Base-by-base conservation (phyloP, 441 rosid genomes). In the Geranium incanum region DNA sequence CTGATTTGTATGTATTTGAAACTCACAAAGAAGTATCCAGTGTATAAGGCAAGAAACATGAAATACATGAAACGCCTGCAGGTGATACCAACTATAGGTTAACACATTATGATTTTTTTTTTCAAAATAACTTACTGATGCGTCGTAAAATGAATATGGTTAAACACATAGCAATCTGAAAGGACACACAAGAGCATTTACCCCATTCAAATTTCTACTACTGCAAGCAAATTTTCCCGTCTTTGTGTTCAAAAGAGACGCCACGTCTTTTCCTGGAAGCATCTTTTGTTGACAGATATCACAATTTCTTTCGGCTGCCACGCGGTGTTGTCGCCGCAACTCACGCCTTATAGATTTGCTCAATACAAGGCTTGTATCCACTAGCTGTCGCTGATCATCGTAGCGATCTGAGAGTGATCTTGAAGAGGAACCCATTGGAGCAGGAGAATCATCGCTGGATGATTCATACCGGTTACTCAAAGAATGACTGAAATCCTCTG, bases 231-330 rank as follows among this genome's bases (percentile, higher is more conserved):
- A 87, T 57, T 84, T 89, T 68, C 93, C 96, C 0, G 97, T 89
- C 86, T 86, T 90, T 80, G 70, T 19, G 73, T 90, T 95, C 71
- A 90, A 57, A 36, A 95, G 88, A 43, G 96, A 80, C 9, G 97
- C 96, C 11, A 87, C 95, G 71, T 95, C 92, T 77, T 92, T 92
- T 74, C 82, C 90, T 8, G 91, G 96, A 68, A 95, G 93, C 82
- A 95, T 87, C 85, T 90, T 92, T 28, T 89, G 98, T 79, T 86
- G 93, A 80, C 97, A 95, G 73, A 95, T 87, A 76, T 88, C 97
- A 21, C 99, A 95, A 86, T 86, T 82, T 80, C 88, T 86, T 77
- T 89, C 98, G 37, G 97, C 88, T 37, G 92, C 94, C 73, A 87
- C 77, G 62, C 86, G 86, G 68, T 89, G 95, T 68, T 89, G 96